phyloP scores from a whole-genome alignment of 371 early-diverging fungal species.

The Mortierella sp. region DNA sequence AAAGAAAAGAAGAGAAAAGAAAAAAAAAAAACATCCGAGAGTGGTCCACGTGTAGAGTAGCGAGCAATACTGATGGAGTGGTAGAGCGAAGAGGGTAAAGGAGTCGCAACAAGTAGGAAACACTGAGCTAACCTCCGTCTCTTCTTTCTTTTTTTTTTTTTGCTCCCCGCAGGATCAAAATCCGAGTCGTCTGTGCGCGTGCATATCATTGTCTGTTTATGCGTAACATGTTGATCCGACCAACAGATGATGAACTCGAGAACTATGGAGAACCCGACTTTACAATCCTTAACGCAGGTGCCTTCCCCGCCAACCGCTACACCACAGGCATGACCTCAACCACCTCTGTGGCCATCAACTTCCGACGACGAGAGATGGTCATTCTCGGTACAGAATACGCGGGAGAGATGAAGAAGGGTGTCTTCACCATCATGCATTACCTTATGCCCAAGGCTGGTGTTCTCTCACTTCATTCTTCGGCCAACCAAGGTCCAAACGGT shows the following conservation, averaged over 20 bases:
- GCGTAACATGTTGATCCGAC: constrained; percentile 98
- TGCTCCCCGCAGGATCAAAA: constrained; percentile 70
- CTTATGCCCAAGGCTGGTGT: constrained; percentile 97
- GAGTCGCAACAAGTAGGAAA: no score
- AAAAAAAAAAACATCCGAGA: no score
- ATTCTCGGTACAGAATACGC: constrained; percentile 98
- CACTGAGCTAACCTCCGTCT: not conserved
- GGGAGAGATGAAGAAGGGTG: constrained; percentile 99
- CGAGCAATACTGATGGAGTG: no score
- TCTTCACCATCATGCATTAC: constrained; percentile 98
- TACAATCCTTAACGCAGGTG: constrained; percentile 96
- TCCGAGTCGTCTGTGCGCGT: constrained; percentile 94
- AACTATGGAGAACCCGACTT: constrained; percentile 95
- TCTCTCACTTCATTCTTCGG: constrained; percentile 95
- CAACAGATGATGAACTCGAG: constrained; percentile 89
- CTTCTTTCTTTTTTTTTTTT: not conserved
- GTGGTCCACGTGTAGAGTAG: no score
- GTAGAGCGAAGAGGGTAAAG: not conserved
- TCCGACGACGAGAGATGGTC: constrained; percentile 82
- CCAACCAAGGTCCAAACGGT: constrained; percentile 91
- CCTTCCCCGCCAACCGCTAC: constrained; percentile 96
- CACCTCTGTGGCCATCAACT: constrained; percentile 93
- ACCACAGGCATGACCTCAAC: constrained; percentile 97
- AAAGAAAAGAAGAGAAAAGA: not conserved
- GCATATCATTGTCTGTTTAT: constrained; percentile 97